Evolutionary conservation across 2,329 filamentous ascomycete genomes (phyloP), one percentile per base, ranked within the genome.

Genomic region (Coleophoma crateriformis): DNA sequence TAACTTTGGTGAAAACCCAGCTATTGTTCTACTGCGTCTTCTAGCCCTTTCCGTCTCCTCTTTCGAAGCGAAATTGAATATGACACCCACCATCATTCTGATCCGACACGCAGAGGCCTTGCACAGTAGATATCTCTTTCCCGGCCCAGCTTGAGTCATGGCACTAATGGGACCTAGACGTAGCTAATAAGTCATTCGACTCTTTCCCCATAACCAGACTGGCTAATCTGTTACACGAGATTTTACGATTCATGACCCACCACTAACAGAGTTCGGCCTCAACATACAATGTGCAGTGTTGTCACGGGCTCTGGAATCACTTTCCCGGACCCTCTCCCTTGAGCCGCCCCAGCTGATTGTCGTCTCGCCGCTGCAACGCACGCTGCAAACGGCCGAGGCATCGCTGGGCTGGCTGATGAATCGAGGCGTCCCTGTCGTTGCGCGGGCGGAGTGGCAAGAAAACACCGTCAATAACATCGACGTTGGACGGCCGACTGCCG

Each of bases 41-140:
- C 35, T n/a, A 13, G 7, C 7, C 6, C 35, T 17, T 38, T 42
- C 33, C 39, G 13, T 45, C 15, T 39, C 14, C 33, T 38, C 42
- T 34, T 35, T 45, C 12, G 15, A 42, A 43, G 7, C 10, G 15
- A 40, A 14, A 17, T 10, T 22, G 14, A n/a, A 41, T 42, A 68
- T 68, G 66, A 54, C 66, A 34, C 66, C 65, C n/a, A 51, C 56
- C 7, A 53, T 68, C 34, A 61, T 68, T 49, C 49, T 68, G 8
- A 64, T 68, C 48, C 65, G 66, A 43, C 66, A 68, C 48, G 66
- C 60, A 15, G 58, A 68, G 56, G 66, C 64, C 43, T 17, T 62
- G 46, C 66, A 68, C 46, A 68, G 66, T 67, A 56, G 55, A 56
- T 56, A 38, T 38, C 7, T 7, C 35, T 38, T 38, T 38, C 35